Evolutionary conservation across 176 grass and related monocot species (phyloP).

Genomic region (sorghum (Sorghum bicolor)): DNA sequence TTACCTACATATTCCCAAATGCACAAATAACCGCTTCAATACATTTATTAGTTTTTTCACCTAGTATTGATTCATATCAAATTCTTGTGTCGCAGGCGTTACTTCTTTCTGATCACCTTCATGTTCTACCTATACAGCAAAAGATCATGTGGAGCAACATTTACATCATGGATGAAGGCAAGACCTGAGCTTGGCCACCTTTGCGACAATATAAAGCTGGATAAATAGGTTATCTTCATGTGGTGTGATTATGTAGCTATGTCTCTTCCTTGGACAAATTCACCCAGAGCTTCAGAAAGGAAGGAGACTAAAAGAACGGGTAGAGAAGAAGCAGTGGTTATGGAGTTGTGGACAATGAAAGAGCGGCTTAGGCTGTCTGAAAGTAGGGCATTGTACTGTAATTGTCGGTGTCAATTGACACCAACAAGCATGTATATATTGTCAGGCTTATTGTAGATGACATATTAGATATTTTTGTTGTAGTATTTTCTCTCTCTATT

Average conservation of each 20-base stretch:
- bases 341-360: neutral
- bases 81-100: slow-evolving; percentile 60
- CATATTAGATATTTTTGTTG: slow-evolving; percentile 8
- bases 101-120: slow-evolving; percentile 93
- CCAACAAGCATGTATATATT: slow-evolving; percentile 44
- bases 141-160: slow-evolving; percentile 48
- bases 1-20: neutral
- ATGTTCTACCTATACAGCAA: slow-evolving; percentile 80
- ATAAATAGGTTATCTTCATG: slow-evolving; percentile 45
- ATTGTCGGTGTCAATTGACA: slow-evolving; percentile 29
- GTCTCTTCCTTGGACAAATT: neutral
- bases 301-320: neutral
- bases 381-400: slow-evolving; percentile 22
- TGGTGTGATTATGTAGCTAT: neutral
- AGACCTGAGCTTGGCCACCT: slow-evolving; percentile 96
- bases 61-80: slow-evolving; percentile 8
- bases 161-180: slow-evolving; percentile 86
- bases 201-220: slow-evolving; percentile 87
- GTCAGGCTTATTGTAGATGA: slow-evolving; percentile 23
- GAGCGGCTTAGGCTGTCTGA: slow-evolving; percentile 1
- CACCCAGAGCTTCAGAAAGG: neutral
- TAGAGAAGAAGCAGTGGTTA: neutral
- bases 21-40: neutral
- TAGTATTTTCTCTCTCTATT: neutral
- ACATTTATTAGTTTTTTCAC: neutral